Conservation (phyloP, 306 rosid species). For the Cucurbita pepo region DNA sequence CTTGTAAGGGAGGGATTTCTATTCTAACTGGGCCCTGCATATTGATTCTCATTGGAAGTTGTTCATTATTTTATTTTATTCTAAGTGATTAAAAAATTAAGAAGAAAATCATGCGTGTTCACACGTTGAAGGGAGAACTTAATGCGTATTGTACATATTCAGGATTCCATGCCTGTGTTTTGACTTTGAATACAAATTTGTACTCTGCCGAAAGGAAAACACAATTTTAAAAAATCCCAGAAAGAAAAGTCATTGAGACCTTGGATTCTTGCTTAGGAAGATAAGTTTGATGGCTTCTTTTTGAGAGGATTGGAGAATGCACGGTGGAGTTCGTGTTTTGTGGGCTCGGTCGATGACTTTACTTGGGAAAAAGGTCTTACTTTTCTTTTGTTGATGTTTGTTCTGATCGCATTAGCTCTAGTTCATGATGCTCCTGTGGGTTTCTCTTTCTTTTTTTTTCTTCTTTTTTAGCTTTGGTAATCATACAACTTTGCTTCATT, state of each 20-base stretch:
- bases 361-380: slow-evolving; percentile 35
- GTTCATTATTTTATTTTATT: background rate
- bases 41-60: background rate
- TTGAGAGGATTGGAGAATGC: slow-evolving; percentile 29
- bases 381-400: slow-evolving; percentile 5
- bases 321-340: slow-evolving; percentile 35
- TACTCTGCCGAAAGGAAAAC: slow-evolving; percentile 4
- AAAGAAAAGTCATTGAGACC: slow-evolving; percentile 18
- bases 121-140: slow-evolving; percentile 8
- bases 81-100: background rate
- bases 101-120: slow-evolving; percentile 15
- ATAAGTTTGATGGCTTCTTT: slow-evolving; percentile 22
- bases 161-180: background rate
- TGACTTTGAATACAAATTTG: slow-evolving; percentile 14
- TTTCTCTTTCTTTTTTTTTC: slow-evolving; percentile 19
- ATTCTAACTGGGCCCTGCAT: background rate
- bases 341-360: slow-evolving; percentile 54
- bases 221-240: slow-evolving; percentile 10
- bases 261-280: slow-evolving; percentile 60
- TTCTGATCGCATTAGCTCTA: slow-evolving; percentile 14
- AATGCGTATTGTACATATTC: background rate
- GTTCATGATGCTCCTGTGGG: slow-evolving; percentile 16
- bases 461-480: slow-evolving; percentile 22
- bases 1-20: background rate
- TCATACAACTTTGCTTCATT: slow-evolving; percentile 16